Base-by-base conservation (phyloP, 805 yeast species). In the Monosporozyma siamensis region DNA sequence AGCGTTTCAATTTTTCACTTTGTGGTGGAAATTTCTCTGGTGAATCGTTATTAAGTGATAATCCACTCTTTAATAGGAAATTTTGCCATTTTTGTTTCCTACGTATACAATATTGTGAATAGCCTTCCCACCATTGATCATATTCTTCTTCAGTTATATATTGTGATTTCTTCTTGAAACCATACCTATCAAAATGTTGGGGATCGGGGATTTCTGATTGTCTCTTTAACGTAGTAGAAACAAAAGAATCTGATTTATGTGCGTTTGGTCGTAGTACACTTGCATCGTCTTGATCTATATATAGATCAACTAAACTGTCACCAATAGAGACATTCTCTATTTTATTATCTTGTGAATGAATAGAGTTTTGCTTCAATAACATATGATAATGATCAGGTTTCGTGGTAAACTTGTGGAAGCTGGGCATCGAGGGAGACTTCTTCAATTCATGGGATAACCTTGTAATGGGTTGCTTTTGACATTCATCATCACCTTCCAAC, bases 1-100 rank as follows among this genome's bases (percentile, higher is more conserved):
- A 79, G 47, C 90, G 72, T 53, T 82, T 80, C 48, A 87, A 69
- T 51, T 82, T 85, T 41, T 81, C 89, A 2, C 88, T 80, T 46
- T 74, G 74, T 1, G 92, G 77, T 0, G 95, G 95, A 50, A 82
- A 85, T 47, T 86, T 62, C 1, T 68, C 63, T 1, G 94, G 94
- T 4, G 61, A 63, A 24, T 71, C 77, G 39, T 69, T 64, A 6
- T 65, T 58, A 9, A 63, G 52, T 5, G 69, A 59, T 6, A 88
- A 64, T 0, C 96, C 96, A 53, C 74, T 76, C 49, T 75, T 80
- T 37, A 66, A 69, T 71, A 90, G 68, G 29, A 85, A 64, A 2
- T 62, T 50, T 21, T 64, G 74, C 98, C 98, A 90, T 61, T 88
- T 87, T 46, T 66, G 69, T 63, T 82, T 79, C 15, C 95, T 69